Conservation (phyloP, 805 yeast species). For the Hanseniaspora singularis region DNA sequence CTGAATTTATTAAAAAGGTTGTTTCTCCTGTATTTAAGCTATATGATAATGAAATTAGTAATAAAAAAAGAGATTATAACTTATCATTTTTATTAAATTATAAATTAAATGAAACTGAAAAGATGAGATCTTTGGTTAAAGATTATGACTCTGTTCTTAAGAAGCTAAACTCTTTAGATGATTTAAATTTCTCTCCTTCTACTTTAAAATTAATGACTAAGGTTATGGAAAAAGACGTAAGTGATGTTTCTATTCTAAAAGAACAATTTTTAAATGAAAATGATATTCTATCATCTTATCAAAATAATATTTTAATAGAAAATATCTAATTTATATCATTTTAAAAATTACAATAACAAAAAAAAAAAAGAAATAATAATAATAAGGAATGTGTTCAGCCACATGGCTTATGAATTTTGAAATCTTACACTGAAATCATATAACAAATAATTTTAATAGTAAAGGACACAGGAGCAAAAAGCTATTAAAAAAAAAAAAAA, state of each 20-base stretch:
- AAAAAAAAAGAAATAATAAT: too few relatives aligned
- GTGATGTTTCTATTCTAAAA: neutral
- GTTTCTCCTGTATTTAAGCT: conserved; percentile 33
- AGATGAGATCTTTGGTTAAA: neutral
- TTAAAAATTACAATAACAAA: neutral
- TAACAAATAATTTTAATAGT: too few relatives aligned
- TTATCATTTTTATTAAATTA: conserved; percentile 20
- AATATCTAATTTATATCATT: neutral
- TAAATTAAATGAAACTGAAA: neutral
- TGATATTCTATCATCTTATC: neutral
- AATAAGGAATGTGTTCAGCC: neutral
- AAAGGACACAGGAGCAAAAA: too few relatives aligned
- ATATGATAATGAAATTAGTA: conserved; percentile 35
- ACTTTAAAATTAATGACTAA: neutral
- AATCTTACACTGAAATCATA: neutral
- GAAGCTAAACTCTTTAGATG: neutral
- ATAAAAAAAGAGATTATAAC: conserved; percentile 26
- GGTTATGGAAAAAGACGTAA: neutral
- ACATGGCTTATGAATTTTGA: too few relatives aligned
- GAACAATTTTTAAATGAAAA: neutral
- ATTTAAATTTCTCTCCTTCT: neutral
- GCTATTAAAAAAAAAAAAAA: too few relatives aligned
- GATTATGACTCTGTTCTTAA: neutral
- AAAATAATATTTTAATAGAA: neutral
- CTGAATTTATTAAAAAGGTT: conserved; percentile 36